Evolutionary conservation across 169 alveolate genomes (phyloP).

Genomic region (Plasmodium sp.): DNA sequence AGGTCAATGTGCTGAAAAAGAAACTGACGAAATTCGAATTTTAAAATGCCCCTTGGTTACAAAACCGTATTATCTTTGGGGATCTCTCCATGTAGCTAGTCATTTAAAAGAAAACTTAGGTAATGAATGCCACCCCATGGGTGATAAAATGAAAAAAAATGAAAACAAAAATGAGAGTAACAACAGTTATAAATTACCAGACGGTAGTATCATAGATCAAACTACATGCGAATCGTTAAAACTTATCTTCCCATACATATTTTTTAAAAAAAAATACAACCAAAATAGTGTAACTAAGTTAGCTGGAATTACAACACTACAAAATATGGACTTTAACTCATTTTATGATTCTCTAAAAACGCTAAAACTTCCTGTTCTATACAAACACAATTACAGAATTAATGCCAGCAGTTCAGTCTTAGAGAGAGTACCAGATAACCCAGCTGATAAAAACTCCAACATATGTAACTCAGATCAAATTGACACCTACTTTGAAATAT

Average conservation of each 20-base stretch:
- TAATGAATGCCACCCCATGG: slow-evolving; percentile 19
- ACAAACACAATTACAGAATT: slow-evolving; percentile 53
- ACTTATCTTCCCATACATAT: slow-evolving; percentile 72
- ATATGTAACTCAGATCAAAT: slow-evolving; percentile 45
- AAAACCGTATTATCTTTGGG: slow-evolving; percentile 79
- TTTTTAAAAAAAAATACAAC: slow-evolving; percentile 68
- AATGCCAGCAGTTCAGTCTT: slow-evolving; percentile 22
- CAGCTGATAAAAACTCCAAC: slow-evolving; percentile 25
- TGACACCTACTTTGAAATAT: slow-evolving; percentile 51
- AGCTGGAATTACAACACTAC: slow-evolving; percentile 1
- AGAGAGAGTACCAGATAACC: slow-evolving; percentile 36
- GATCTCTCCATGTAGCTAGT: slow-evolving; percentile 80
- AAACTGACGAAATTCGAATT: slow-evolving; percentile 23
- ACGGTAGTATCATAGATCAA: slow-evolving; percentile 77
- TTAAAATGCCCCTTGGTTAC: slow-evolving; percentile 80
- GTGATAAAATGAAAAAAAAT: slow-evolving; percentile 47
- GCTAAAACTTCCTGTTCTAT: slow-evolving; percentile 52
- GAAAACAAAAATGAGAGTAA: slow-evolving; percentile 1
- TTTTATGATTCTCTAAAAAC: slow-evolving; percentile 47
- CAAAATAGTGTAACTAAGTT: slow-evolving; percentile 50
- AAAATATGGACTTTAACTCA: slow-evolving; percentile 32
- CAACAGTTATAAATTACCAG: slow-evolving; percentile 79
- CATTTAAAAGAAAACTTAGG: slow-evolving; percentile 78
- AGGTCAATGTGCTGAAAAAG: slow-evolving; percentile 41
- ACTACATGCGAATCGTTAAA: slow-evolving; percentile 68